Evolutionary conservation across 2,329 filamentous ascomycete genomes (phyloP).

Genomic region (Clonostachys chloroleuca): DNA sequence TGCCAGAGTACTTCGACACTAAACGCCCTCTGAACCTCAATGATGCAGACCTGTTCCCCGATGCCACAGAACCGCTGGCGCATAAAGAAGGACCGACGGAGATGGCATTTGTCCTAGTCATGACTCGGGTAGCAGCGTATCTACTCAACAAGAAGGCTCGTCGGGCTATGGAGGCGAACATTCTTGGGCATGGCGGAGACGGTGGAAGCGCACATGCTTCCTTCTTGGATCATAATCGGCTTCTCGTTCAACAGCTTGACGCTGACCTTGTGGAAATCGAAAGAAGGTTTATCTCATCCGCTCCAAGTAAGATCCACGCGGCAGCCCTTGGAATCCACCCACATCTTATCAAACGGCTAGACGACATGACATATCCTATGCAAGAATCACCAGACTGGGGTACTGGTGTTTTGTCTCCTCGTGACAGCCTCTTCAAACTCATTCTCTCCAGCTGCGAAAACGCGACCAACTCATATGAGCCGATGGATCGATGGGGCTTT

Average conservation of each 20-base stretch:
- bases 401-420: constrained; percentile 40
- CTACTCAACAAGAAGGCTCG: constrained; percentile 27
- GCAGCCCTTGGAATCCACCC: constrained; percentile 41
- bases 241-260: constrained; percentile 34
- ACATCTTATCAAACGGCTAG: constrained; percentile 43
- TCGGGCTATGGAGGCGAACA: constrained; percentile 41
- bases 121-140: constrained; percentile 44
- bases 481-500: constrained; percentile 40
- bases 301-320: constrained; percentile 46
- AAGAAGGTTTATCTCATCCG: constrained; percentile 41
- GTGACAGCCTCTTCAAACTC: constrained; percentile 52
- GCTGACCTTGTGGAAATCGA: constrained; percentile 36
- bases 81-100: constrained; percentile 53
- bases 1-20: constrained; percentile 49
- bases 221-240: constrained; percentile 32
- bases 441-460: constrained; percentile 42
- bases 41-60: constrained; percentile 52
- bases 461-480: constrained; percentile 34
- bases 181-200: constrained; percentile 29
- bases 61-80: constrained; percentile 42
- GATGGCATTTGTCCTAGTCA: constrained; percentile 51
- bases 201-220: neutral
- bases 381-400: constrained; percentile 41
- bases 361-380: constrained; percentile 39
- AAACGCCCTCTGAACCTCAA: constrained; percentile 52